These are phyloP conservation scores for Furcasterigmium furcatum DNA, from an alignment of 2,329 filamentous ascomycete species.

Conservation along the genomic window DNA sequence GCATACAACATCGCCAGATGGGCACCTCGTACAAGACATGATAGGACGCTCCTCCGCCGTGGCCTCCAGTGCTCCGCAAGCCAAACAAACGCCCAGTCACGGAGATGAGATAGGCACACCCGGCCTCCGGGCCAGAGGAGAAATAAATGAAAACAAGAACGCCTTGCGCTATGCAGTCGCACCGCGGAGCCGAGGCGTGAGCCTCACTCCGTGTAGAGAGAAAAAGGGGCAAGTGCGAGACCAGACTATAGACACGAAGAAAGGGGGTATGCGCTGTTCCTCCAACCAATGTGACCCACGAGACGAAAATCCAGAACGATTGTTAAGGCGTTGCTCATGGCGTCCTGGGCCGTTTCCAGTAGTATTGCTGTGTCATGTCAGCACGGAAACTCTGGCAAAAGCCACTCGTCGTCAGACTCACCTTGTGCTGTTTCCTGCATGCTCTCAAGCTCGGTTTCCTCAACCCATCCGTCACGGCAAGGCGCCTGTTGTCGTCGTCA, in stretches of 20 bases:
- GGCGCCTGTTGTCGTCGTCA: constrained; percentile 70
- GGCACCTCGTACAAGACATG: too few relatives aligned
- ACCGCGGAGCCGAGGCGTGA: constrained; percentile 2
- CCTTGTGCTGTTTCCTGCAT: constrained; percentile 97
- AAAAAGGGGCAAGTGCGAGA: not conserved
- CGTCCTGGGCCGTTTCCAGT: constrained; percentile 63
- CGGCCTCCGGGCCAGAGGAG: too few relatives aligned
- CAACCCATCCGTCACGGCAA: constrained; percentile 81
- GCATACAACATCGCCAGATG: too few relatives aligned
- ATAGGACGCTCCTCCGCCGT: too few relatives aligned
- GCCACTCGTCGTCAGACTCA: constrained; percentile 33
- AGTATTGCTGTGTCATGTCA: constrained; percentile 55
- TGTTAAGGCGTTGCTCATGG: constrained; percentile 33
- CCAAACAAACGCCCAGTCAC: too few relatives aligned
- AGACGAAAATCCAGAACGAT: not conserved
- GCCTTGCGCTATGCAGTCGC: constrained; percentile 15
- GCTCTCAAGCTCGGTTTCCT: constrained; percentile 84
- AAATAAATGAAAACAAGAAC: constrained; percentile 7
- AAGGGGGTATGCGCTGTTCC: not conserved
- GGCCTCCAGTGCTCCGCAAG: too few relatives aligned
- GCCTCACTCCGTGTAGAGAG: constrained; percentile 4
- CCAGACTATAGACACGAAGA: not conserved
- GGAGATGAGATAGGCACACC: too few relatives aligned
- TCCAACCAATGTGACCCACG: not conserved
- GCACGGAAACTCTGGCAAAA: not conserved